These are phyloP conservation scores for Tolypocladium sp. DNA, from an alignment of 2,329 filamentous ascomycete genomes.

Conservation along the genomic window DNA sequence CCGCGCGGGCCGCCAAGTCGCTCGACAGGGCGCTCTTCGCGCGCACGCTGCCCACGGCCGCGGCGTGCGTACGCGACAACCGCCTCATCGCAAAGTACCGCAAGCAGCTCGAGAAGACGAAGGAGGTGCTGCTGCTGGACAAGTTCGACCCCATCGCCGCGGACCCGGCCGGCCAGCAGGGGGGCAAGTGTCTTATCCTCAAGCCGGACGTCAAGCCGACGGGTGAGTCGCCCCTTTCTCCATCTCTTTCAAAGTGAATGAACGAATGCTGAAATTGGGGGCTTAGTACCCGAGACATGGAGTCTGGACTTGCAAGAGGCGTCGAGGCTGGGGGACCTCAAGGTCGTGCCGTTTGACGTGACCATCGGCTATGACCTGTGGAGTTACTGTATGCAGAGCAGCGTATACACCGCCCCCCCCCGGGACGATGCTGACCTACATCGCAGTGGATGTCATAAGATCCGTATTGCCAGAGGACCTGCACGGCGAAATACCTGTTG, in stretches of 20 bases:
- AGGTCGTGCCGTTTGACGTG: conserved; percentile 66
- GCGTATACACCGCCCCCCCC: background rate
- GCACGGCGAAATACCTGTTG: conserved; percentile 71
- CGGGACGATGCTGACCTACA: background rate
- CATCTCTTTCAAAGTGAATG: background rate
- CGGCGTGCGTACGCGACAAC: conserved; percentile 67
- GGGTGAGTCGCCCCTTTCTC: conserved; percentile 23
- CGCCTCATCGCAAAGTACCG: conserved; percentile 67
- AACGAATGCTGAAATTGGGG: background rate
- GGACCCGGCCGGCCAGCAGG: conserved; percentile 36
- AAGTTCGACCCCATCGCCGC: conserved; percentile 53
- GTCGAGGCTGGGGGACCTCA: conserved; percentile 57
- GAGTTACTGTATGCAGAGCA: conserved; percentile 56
- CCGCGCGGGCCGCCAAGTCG: conserved; percentile 64
- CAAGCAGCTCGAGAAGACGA: conserved; percentile 53
- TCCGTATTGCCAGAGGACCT: conserved; percentile 73
- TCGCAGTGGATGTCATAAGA: conserved; percentile 67
- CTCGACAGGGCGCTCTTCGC: conserved; percentile 80
- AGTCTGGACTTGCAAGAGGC: conserved; percentile 60
- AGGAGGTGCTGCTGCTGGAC: conserved; percentile 57
- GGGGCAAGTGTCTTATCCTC: conserved; percentile 53
- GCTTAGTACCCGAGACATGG: conserved; percentile 61
- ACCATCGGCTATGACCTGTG: conserved; percentile 77
- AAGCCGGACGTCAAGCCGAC: conserved; percentile 44
- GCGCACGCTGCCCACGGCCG: conserved; percentile 65